A percentile compares a stretch with the other conserved stretches of the same genome.
Evolutionary conservation across 768 basidiomycete species (phyloP).

Genomic region (Lentinus tigrinus): DNA sequence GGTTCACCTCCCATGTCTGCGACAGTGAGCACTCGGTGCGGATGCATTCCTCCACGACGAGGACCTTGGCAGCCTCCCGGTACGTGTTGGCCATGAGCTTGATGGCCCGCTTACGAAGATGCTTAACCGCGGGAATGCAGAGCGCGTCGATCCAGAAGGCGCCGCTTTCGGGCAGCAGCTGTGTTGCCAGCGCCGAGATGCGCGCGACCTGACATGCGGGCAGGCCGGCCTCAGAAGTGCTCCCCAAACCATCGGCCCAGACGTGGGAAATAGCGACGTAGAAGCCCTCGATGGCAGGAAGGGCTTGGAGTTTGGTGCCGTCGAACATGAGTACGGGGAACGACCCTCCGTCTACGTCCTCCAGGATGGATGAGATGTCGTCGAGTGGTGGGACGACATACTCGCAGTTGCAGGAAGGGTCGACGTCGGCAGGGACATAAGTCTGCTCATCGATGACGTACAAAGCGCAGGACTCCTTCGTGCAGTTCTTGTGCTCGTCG

Average conservation of each 20-base stretch:
- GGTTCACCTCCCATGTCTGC: constrained; percentile 1
- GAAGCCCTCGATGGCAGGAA: not conserved
- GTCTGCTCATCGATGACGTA: not conserved
- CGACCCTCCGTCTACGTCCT: not conserved
- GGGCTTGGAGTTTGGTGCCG: not conserved
- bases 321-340: not conserved
- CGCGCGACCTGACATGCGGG: constrained; percentile 10
- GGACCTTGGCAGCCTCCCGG: constrained; percentile 4
- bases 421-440: constrained; percentile 4
- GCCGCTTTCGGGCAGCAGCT: constrained; percentile 8
- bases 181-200: not conserved
- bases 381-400: constrained; percentile 4
- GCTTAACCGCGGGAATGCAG: constrained; percentile 6
- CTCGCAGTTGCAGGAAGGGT: constrained; percentile 1
- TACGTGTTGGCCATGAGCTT: constrained; percentile 17
- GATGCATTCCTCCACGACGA: constrained; percentile 9
- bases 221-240: constrained; percentile 11
- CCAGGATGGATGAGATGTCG: not conserved
- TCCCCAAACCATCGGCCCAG: constrained; percentile 18
- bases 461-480: not conserved
- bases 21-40: constrained; percentile 3
- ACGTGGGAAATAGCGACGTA: constrained; percentile 17
- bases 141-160: constrained; percentile 19
- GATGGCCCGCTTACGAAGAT: constrained; percentile 10
- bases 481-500: constrained; percentile 4